phyloP scores from a whole-genome alignment of 805 yeast species.

The Candida taoyuanica region DNA sequence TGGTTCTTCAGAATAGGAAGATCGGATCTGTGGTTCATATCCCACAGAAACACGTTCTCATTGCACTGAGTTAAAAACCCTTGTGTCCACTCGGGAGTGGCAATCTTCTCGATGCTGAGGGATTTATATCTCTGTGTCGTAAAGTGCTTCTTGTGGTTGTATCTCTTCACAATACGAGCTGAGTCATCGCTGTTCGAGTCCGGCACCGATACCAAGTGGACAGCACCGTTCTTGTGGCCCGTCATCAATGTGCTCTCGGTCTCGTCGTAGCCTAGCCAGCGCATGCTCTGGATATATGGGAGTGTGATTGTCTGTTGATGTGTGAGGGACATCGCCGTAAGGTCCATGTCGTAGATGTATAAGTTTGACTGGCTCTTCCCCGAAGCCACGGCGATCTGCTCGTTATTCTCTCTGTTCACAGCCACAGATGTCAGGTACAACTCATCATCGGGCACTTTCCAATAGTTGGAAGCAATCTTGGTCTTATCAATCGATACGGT shows the following conservation, averaged over 20 bases:
- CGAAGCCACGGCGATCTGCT: slow-evolving; percentile 48
- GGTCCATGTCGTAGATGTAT: slow-evolving; percentile 45
- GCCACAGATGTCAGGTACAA: slow-evolving; percentile 43
- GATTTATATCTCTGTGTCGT: slow-evolving; percentile 21
- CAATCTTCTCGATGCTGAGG: slow-evolving; percentile 16
- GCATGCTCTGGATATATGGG: slow-evolving; percentile 48
- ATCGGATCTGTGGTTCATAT: slow-evolving; percentile 51
- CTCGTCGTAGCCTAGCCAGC: slow-evolving; percentile 44
- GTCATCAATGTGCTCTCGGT: slow-evolving; percentile 46
- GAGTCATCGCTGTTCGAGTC: slow-evolving; percentile 40
- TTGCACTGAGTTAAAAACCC: slow-evolving; percentile 56
- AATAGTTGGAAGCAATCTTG: slow-evolving; percentile 28
- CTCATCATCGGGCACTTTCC: slow-evolving; percentile 30
- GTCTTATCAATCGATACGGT: slow-evolving; percentile 37
- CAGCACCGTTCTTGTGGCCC: slow-evolving; percentile 74
- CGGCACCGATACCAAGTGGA: slow-evolving; percentile 69
- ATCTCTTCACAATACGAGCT: slow-evolving; percentile 75
- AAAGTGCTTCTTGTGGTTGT: slow-evolving; percentile 71
- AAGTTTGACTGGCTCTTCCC: slow-evolving; percentile 43
- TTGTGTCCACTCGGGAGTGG: slow-evolving; percentile 22
- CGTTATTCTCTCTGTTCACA: slow-evolving; percentile 24
- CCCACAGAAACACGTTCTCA: slow-evolving; percentile 75
- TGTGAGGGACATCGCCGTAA: slow-evolving; percentile 38
- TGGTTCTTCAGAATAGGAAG: slow-evolving; percentile 52
- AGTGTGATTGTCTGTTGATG: slow-evolving; percentile 57